Percentiles rank a stretch among this genome's conserved stretches.
Conservation (phyloP, 2,329 filamentous ascomycete species). For the Cytospora leucostoma region DNA sequence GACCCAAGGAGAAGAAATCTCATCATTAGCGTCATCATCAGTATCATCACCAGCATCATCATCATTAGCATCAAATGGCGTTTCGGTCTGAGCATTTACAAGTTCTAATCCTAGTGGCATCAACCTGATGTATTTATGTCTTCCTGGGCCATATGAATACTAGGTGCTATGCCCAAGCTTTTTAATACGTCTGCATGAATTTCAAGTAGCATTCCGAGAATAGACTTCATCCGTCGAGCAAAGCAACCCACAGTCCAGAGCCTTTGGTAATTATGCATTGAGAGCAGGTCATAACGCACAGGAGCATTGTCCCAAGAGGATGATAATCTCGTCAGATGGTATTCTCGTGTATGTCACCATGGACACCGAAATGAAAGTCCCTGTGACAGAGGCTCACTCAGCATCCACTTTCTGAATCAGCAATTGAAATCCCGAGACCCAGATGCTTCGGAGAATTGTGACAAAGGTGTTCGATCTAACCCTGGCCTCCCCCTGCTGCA, state of each 20-base stretch:
- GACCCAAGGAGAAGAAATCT: neutral
- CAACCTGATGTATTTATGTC: neutral
- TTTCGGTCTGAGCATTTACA: slow-evolving; percentile 18
- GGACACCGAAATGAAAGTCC: neutral
- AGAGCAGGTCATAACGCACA: neutral
- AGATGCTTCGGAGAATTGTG: no score
- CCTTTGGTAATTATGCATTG: neutral
- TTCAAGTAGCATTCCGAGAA: neutral
- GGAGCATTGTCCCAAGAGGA: neutral
- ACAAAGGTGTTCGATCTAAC: neutral
- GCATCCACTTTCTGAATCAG: no score
- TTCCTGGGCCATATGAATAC: neutral
- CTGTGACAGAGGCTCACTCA: no score
- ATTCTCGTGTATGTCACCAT: neutral
- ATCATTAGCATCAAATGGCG: slow-evolving; percentile 15
- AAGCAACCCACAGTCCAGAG: neutral
- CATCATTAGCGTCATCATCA: slow-evolving; percentile 4
- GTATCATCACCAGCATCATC: slow-evolving; percentile 1
- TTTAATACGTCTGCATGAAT: slow-evolving; percentile 14
- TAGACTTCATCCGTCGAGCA: neutral
- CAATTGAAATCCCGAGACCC: no score
- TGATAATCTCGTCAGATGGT: neutral
- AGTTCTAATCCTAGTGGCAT: neutral
- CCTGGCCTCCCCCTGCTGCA: neutral
- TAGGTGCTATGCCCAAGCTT: neutral